Evolutionary conservation across 768 basidiomycete species (phyloP), one percentile per base, ranked within the genome.

Genomic region (Coprinellus aureogranulatus): DNA sequence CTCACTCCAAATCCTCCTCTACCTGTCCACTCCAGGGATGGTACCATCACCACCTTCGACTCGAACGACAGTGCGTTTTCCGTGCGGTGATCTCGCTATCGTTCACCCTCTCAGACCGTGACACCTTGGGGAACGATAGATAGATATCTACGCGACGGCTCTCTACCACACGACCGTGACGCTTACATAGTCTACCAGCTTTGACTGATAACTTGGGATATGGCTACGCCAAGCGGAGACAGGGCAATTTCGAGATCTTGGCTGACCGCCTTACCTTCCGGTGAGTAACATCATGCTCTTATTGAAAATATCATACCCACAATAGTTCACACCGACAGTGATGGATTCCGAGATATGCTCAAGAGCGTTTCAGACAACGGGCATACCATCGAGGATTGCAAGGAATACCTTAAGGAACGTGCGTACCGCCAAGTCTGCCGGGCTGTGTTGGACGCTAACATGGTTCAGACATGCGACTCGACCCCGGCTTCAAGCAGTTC

Each of bases 171-270:
- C 6, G 14, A 34, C 34, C 6, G 14, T 6, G 34, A 34, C 14
- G 34, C 34, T 34, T 14, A 34, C 14, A 14, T 34, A 34, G 6
- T 14, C 34, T 34, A 34, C 34, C 14, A 34, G 92, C 86, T 70
- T 69, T 96, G 77, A 94, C 94, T 34, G 96, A 98, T 72, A 87
- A 90, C 68, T 82, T 92, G 57, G 96, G 96, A 23, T 93, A 84
- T 68, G 96, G 96, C 18, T 77, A 77, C 56, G 83, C 84, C 25
- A 85, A 85, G 68, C 77, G 96, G 50, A 78, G 91, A 54, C 79
- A 81, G 49, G 81, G 88, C 20, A 96, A 95, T 71, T 65, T 88
- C 34, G 82, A 87, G 42, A 85, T 89, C 63, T 81, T 94, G 48
- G 67, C 81, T 22, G 91, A 87, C 23, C 74, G 75, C 55, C 76